Percentiles rank a stretch among this genome's conserved stretches.
These are phyloP conservation scores for Glaciozyma martinii DNA, from an alignment of 768 basidiomycete species.

Conservation along the genomic window DNA sequence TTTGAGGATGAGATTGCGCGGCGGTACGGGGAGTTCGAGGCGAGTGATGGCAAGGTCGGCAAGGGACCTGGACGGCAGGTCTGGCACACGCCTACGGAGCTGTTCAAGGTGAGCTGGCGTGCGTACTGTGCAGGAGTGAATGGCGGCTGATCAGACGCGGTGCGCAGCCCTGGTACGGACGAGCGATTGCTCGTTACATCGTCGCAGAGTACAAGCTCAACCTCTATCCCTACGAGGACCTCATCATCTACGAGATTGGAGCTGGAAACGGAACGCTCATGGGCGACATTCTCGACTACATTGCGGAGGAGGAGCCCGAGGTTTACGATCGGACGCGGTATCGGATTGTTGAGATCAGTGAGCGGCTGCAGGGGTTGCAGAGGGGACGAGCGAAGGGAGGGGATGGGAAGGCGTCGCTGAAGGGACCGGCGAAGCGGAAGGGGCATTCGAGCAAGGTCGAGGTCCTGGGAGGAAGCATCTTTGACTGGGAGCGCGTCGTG, in stretches of 20 bases:
- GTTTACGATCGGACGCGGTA: constrained; percentile 90
- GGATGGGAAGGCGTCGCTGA: not conserved
- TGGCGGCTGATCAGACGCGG: not conserved
- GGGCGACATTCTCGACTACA: constrained; percentile 70
- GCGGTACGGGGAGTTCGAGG: constrained; percentile 64
- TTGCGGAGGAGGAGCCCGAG: constrained; percentile 69
- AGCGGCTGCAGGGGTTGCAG: constrained; percentile 64
- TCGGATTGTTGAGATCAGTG: constrained; percentile 89
- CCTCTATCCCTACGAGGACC: constrained; percentile 91
- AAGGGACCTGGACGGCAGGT: constrained; percentile 75
- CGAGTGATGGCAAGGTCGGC: constrained; percentile 41
- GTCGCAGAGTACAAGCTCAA: constrained; percentile 71
- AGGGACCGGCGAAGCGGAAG: constrained; percentile 13
- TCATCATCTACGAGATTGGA: constrained; percentile 93
- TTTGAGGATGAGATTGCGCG: constrained; percentile 74
- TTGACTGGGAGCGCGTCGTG: constrained; percentile 69
- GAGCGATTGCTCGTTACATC: constrained; percentile 77
- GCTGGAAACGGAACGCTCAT: constrained; percentile 96
- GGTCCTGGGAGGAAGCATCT: constrained; percentile 68
- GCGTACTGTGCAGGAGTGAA: not conserved
- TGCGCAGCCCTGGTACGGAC: constrained; percentile 52
- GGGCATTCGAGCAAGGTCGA: constrained; percentile 47
- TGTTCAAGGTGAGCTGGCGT: constrained; percentile 69
- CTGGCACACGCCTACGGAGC: constrained; percentile 97
- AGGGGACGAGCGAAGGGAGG: constrained; percentile 37